These are phyloP conservation scores for Penicillium digitatum DNA, from an alignment of 2,329 filamentous ascomycete species.

Conservation along the genomic window DNA sequence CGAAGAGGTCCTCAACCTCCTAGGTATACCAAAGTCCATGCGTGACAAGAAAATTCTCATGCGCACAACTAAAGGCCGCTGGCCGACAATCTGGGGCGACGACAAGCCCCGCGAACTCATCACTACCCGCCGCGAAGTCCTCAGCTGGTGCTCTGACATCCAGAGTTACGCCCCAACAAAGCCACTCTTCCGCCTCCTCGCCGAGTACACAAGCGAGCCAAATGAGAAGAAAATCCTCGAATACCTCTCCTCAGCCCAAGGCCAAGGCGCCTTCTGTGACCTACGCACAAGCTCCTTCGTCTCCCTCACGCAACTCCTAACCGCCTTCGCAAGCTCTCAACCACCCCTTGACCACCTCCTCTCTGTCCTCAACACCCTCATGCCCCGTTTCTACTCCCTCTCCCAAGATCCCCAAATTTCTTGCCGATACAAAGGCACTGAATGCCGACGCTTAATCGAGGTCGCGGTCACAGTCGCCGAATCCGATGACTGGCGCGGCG, in stretches of 20 bases:
- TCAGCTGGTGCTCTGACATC: slow-evolving; percentile 93
- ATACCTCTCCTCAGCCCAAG: slow-evolving; percentile 83
- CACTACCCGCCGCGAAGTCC: slow-evolving; percentile 83
- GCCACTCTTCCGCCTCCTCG: slow-evolving; percentile 75
- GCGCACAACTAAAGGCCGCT: slow-evolving; percentile 75
- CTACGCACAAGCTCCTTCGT: slow-evolving; percentile 85
- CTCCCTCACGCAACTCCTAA: slow-evolving; percentile 77
- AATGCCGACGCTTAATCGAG: slow-evolving; percentile 77
- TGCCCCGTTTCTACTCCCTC: slow-evolving; percentile 97
- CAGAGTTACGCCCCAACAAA: slow-evolving; percentile 92
- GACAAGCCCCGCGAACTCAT: slow-evolving; percentile 79
- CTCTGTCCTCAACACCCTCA: slow-evolving; percentile 76
- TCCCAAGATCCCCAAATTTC: slow-evolving; percentile 91
- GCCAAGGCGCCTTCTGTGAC: slow-evolving; percentile 89
- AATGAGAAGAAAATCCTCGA: slow-evolving; percentile 85
- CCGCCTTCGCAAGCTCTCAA: slow-evolving; percentile 86
- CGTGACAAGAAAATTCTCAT: slow-evolving; percentile 79
- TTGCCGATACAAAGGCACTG: slow-evolving; percentile 63
- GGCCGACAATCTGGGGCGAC: slow-evolving; percentile 98
- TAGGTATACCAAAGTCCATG: slow-evolving; percentile 75
- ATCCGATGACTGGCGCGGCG: slow-evolving; percentile 69
- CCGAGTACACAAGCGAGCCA: slow-evolving; percentile 73
- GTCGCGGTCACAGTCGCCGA: slow-evolving; percentile 97
- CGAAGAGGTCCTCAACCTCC: slow-evolving; percentile 75
- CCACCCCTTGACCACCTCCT: slow-evolving; percentile 81